A percentile compares a stretch with the other conserved stretches of the same genome.
These are phyloP conservation scores for Eucalyptus viminalis DNA, from an alignment of 345 rosid genomes.

Conservation along the genomic window DNA sequence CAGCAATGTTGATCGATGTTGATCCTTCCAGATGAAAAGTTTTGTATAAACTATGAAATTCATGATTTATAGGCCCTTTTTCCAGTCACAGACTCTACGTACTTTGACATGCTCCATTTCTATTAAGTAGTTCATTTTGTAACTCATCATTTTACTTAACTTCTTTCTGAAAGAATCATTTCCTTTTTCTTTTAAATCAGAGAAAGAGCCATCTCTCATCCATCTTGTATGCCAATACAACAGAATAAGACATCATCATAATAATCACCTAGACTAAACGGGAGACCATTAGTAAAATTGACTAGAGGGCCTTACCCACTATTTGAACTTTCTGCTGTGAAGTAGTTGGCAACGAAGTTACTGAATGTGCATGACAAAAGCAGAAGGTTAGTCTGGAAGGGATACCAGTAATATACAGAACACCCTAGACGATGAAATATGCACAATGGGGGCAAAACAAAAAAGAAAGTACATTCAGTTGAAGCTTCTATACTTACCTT, in stretches of 20 bases:
- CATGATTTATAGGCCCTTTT: neutral
- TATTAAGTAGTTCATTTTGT: neutral
- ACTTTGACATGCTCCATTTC: neutral
- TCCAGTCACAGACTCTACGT: neutral
- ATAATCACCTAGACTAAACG: neutral
- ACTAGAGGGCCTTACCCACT: constrained; percentile 18
- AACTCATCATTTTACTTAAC: neutral
- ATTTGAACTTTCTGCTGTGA: constrained; percentile 19
- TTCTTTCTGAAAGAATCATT: neutral
- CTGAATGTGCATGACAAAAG: constrained; percentile 9
- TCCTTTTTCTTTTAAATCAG: neutral
- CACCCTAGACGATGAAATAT: neutral
- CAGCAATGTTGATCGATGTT: neutral
- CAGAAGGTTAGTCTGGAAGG: neutral
- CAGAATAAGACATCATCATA: neutral
- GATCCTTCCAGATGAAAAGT: neutral
- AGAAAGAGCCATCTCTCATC: neutral
- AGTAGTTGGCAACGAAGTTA: constrained; percentile 55
- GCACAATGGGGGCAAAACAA: neutral
- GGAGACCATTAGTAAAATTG: neutral
- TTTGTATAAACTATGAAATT: neutral
- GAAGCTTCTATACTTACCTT: constrained; percentile 20
- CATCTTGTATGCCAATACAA: neutral
- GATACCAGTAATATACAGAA: neutral
- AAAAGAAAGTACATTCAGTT: neutral